Conservation (phyloP, 345 rosid genomes). For the Bruguiera sexangula region DNA sequence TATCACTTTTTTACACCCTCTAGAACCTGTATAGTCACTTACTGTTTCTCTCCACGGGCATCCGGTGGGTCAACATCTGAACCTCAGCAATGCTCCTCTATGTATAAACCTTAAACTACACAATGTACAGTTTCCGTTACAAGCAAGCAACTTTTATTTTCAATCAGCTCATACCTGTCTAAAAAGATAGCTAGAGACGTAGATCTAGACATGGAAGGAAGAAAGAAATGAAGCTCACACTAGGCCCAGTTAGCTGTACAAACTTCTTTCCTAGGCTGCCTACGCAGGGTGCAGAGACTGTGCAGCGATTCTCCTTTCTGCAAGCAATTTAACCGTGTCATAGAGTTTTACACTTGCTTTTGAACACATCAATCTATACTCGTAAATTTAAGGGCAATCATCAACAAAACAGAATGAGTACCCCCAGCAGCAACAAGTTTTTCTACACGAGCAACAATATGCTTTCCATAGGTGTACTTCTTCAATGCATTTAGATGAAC, state of each 20-base stretch:
- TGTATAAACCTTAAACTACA: constrained; percentile 62
- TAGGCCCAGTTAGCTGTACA: constrained; percentile 70
- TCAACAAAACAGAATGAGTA: constrained; percentile 18
- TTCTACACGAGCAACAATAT: constrained; percentile 84
- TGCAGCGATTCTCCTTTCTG: constrained; percentile 64
- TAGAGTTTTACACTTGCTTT: neutral
- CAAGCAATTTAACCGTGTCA: constrained; percentile 17
- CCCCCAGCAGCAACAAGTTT: constrained; percentile 89
- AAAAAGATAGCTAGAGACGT: constrained; percentile 27
- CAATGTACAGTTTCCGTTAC: constrained; percentile 59
- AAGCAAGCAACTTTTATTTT: constrained; percentile 48
- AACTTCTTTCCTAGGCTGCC: constrained; percentile 32
- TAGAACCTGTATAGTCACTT: constrained; percentile 31
- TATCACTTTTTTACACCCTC: constrained; percentile 47
- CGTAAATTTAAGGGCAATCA: neutral
- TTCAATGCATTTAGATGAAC: constrained; percentile 74
- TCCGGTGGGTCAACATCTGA: constrained; percentile 30
- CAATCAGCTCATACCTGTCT: constrained; percentile 41
- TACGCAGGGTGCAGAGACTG: constrained; percentile 47
- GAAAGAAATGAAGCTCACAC: constrained; percentile 39
- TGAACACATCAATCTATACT: neutral
- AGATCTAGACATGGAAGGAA: constrained; percentile 25
- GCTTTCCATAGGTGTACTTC: constrained; percentile 85
- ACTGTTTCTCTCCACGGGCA: constrained; percentile 32
- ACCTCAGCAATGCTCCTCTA: constrained; percentile 46